Base-by-base conservation (phyloP, 2,329 filamentous ascomycete species). In the Cordyceps cateniannulata region DNA sequence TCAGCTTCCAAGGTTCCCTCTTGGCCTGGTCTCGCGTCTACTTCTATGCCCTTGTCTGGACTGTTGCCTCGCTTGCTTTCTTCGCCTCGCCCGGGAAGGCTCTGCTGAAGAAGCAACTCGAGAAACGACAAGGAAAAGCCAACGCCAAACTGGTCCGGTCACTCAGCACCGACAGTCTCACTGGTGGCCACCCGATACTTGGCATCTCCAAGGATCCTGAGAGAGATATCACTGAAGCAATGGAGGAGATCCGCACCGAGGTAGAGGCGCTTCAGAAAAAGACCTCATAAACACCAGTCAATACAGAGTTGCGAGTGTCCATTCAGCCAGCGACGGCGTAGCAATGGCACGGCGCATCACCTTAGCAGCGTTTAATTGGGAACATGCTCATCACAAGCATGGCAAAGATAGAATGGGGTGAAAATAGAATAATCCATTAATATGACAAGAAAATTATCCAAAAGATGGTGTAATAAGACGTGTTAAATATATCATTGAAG, bases 11-110 rank as follows among this genome's bases (percentile, higher is more conserved):
- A 20, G 83, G 85, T 63, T 93, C 88, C 10, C 73, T 96, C 47
- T 77, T 80, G 2, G 87, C 90, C 62, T 99, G 95, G 95, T 76
- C 84, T 0, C 85, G 90, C 47, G 89, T 97, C 40, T 95, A 96
- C 76, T 98, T 92, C 77, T 99, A 96, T 74, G 86, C 84, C 35
- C 79, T 95, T 59, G 70, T 93, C 63, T 87, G 86, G 65, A 89
- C 89, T 1, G 74, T 79, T 10, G 71, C 76, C 0, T 84, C 86
- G 20, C 84, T 93, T 61, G 83, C 79, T 8, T 88, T 96, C 76
- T 96, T 98, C 70, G 83, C 86, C 45, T 91, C 89, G 1, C 91
- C 91, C 0, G 89, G 85, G 2, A 96, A 93, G 72, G 73, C 76
- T 5, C 68, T 73, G 20, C 76, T 92, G 0, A 77, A 79, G 62